Base-by-base conservation (phyloP, 2,329 filamentous ascomycete genomes). In the Cytospora leucostoma region DNA sequence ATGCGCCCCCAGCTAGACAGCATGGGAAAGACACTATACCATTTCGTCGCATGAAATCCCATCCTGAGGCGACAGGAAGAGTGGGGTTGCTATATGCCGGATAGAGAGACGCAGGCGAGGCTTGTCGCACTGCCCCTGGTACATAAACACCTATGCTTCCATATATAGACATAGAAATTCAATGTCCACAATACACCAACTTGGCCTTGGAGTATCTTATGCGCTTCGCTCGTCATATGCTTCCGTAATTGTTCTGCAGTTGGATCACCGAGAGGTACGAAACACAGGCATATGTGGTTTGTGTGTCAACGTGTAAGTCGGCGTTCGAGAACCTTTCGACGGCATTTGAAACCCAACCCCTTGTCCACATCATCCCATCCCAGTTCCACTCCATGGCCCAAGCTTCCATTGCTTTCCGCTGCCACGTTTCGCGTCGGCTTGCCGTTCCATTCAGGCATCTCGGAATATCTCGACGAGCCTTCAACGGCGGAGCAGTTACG, bases 111-210 rank as follows among this genome's bases (percentile, higher is more conserved):
- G 32, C 50, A 63, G 63, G 37, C 60, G 51, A 58, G 37, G 34
- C 33, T 44, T 34, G 32, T 54, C 19, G 27, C 44, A 56, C 19
- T 50, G 37, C 50, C 50, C 55, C 59, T 35, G 63, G 60, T 63
- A 63, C 52, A 63, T 38, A 34, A 55, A 32, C 44, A 38, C 60
- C 35, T 35, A 56, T 49, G 60, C 51, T 56, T 65, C 38, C 59
- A 65, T 59, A 19, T 10, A 15, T 44, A 65, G 63, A 65, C 51
- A 63, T 59, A 65, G 60, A 65, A 27, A 49, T 63, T 59, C 47
- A 27, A 59, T 62, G 51, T 58, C 44, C 34, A 27, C 27, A 27
- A 27, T 58, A 58, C 35, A 56, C 59, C 55, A 63, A 19, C 47
- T 59, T 51, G 60, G 44, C 63, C 60, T 52, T 52, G 55, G 27